phyloP scores from a whole-genome alignment of 805 yeast species.

The Candida michaelii region DNA sequence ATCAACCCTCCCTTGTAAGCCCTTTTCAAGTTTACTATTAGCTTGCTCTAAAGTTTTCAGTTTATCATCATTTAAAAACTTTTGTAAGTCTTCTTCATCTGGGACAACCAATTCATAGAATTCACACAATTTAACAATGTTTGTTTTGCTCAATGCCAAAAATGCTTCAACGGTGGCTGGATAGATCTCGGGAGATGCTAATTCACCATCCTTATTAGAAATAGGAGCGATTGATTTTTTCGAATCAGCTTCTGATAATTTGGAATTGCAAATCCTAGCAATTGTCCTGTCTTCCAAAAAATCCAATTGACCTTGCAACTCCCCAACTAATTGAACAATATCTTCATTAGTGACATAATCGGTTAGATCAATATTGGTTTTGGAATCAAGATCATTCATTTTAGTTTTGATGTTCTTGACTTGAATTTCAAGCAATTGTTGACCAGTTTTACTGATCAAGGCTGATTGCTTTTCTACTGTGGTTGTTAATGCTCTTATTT shows the following conservation, averaged over 20 bases:
- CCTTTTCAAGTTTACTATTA: slow-evolving; percentile 3
- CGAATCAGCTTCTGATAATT: slow-evolving; percentile 41
- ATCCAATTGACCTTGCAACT: slow-evolving; percentile 84
- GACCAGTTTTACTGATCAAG: slow-evolving; percentile 74
- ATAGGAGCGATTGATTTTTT: slow-evolving; percentile 55
- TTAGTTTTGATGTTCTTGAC: slow-evolving; percentile 48
- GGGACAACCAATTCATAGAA: slow-evolving; percentile 81
- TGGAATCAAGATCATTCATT: slow-evolving; percentile 28
- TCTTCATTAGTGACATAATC: slow-evolving; percentile 82
- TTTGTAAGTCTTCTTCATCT: slow-evolving; percentile 42
- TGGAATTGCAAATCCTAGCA: slow-evolving; percentile 66
- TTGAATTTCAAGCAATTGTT: slow-evolving; percentile 71
- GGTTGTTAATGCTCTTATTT: slow-evolving; percentile 52
- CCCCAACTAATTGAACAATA: slow-evolving; percentile 81
- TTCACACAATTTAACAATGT: slow-evolving; percentile 55
- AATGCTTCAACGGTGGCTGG: slow-evolving; percentile 63
- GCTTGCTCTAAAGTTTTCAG: slow-evolving; percentile 14
- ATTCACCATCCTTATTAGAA: slow-evolving; percentile 77
- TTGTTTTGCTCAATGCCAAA: slow-evolving; percentile 41
- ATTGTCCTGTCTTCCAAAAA: slow-evolving; percentile 73
- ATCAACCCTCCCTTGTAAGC: slow-evolving; percentile 6
- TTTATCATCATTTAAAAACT: slow-evolving; percentile 17
- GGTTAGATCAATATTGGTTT: slow-evolving; percentile 37
- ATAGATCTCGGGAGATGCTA: slow-evolving; percentile 51
- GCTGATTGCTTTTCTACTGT: slow-evolving; percentile 64